Conservation (phyloP, 73 alveolate species). For the Paraurostyla sp. region DNA sequence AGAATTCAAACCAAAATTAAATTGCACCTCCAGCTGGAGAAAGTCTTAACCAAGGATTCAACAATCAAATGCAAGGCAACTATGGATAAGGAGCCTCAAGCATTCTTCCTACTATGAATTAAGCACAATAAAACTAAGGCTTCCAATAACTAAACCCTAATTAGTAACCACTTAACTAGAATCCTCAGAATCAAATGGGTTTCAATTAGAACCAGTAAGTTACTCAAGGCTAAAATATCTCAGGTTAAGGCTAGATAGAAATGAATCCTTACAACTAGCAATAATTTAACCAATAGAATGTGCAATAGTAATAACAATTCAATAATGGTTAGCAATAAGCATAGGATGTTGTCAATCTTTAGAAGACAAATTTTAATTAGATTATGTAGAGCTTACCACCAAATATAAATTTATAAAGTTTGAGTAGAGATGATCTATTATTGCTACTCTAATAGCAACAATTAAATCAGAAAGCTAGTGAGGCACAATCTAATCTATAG, state of each 20-base stretch:
- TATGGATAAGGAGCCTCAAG: constrained; percentile 35
- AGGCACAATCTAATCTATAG: neutral
- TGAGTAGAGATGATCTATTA: constrained; percentile 24
- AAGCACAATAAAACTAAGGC: neutral
- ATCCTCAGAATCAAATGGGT: neutral
- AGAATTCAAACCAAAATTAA: neutral
- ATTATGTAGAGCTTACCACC: constrained; percentile 6
- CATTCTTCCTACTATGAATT: neutral
- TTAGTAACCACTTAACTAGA: neutral
- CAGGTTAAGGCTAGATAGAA: neutral
- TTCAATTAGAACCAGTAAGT: neutral
- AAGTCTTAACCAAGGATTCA: neutral
- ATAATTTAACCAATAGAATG: neutral
- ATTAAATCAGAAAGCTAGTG: neutral
- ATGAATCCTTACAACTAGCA: neutral
- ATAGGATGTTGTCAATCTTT: neutral
- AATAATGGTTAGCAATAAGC: neutral
- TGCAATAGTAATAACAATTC: neutral
- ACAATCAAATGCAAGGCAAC: constrained; percentile 8
- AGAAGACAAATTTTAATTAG: constrained; percentile 41
- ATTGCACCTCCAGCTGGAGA: neutral
- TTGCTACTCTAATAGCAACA: constrained; percentile 2
- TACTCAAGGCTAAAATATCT: neutral
- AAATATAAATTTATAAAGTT: neutral
- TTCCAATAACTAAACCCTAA: neutral